Percentiles rank a stretch among this genome's conserved stretches.
Conservation (phyloP, 1,139 yeast genomes). For the Kazachstania sp. region DNA sequence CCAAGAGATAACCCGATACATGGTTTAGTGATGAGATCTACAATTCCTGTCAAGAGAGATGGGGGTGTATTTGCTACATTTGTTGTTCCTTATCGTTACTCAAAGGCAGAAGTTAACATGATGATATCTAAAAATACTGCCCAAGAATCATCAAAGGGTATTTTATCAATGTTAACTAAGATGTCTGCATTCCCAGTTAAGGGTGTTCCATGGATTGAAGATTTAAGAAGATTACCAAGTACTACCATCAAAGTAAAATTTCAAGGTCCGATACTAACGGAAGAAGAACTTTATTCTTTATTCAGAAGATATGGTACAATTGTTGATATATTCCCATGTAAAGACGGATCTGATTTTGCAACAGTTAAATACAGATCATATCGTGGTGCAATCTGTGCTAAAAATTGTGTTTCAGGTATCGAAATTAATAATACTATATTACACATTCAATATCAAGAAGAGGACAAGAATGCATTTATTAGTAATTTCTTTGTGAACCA, state of each 20-base stretch:
- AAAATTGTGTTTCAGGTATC: slow-evolving; percentile 83
- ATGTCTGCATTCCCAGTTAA: slow-evolving; percentile 63
- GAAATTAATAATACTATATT: slow-evolving; percentile 50
- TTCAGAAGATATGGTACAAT: slow-evolving; percentile 85
- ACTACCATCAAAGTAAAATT: slow-evolving; percentile 53
- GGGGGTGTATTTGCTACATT: slow-evolving; percentile 91
- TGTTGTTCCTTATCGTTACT: slow-evolving; percentile 44
- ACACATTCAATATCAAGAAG: slow-evolving; percentile 65
- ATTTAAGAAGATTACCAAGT: slow-evolving; percentile 68
- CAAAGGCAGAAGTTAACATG: slow-evolving; percentile 44
- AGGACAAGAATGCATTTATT: slow-evolving; percentile 44
- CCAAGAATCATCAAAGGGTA: slow-evolving; percentile 27
- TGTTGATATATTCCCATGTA: slow-evolving; percentile 58
- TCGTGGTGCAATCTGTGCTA: slow-evolving; percentile 75
- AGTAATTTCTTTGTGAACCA: slow-evolving; percentile 59
- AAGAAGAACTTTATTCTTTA: slow-evolving; percentile 73
- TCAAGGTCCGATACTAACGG: slow-evolving; percentile 67
- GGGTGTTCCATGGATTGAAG: slow-evolving; percentile 96
- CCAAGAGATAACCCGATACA: slow-evolving; percentile 37
- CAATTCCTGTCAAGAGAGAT: slow-evolving; percentile 69
- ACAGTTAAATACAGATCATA: slow-evolving; percentile 44
- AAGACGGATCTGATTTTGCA: slow-evolving; percentile 40
- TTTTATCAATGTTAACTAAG: slow-evolving; percentile 32
- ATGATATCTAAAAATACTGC: slow-evolving; percentile 44
- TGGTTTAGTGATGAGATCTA: slow-evolving; percentile 36